Evolutionary conservation across 2,329 filamentous ascomycete genomes (phyloP).

Genomic region (Corynespora cassiicola): DNA sequence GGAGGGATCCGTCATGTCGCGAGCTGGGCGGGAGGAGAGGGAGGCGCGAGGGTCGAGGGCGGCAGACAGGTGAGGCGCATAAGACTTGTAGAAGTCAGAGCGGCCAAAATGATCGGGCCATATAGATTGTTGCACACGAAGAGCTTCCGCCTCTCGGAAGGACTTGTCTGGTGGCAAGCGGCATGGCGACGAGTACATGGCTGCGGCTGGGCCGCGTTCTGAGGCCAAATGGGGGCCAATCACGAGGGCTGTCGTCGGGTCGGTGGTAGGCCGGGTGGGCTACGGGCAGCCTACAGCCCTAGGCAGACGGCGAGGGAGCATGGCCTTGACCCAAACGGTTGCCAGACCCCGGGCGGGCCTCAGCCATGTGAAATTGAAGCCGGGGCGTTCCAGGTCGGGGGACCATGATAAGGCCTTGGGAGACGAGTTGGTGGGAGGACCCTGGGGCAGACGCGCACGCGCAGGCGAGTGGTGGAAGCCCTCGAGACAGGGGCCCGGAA

Average conservation of each 20-base stretch:
- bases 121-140: conserved; percentile 34
- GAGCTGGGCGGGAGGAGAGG: conserved; percentile 10
- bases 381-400: conserved; percentile 30
- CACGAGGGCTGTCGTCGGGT: conserved; percentile 19
- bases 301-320: conserved; percentile 10
- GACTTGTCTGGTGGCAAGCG: conserved; percentile 36
- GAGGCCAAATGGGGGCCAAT: conserved; percentile 29
- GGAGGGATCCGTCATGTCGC: too few relatives aligned
- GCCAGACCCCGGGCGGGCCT: conserved; percentile 29
- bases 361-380: conserved; percentile 38
- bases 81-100: conserved; percentile 36
- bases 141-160: conserved; percentile 24
- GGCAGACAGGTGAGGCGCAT: conserved; percentile 19
- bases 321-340: conserved; percentile 31
- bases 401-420: conserved; percentile 37
- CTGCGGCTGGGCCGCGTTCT: conserved; percentile 29
- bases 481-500: conserved; percentile 15
- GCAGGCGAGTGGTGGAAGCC: conserved; percentile 10
- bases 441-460: too few relatives aligned
- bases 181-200: conserved; percentile 37
- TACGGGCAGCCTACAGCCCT: too few relatives aligned
- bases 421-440: conserved; percentile 3
- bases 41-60: conserved; percentile 12
- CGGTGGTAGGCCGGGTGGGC: conserved; percentile 26
- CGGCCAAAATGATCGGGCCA: conserved; percentile 33